A percentile compares a stretch with the other conserved stretches of the same genome.
Conservation (phyloP, 371 early-diverging fungal species). For the Lichtheimia ornata region DNA sequence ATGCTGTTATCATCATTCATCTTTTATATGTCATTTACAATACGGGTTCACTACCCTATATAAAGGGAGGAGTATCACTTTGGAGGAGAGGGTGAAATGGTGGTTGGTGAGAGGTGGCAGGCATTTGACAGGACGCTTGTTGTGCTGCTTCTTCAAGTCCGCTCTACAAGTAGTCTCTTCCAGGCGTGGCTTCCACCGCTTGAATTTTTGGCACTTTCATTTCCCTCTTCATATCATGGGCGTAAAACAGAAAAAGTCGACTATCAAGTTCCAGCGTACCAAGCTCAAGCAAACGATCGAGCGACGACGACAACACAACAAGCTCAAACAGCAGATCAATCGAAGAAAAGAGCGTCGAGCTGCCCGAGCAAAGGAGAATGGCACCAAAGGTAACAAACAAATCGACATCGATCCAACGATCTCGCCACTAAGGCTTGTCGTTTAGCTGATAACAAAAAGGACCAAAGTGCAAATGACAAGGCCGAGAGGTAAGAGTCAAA, state of each 20-base stretch:
- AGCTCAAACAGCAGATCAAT: conserved; percentile 64
- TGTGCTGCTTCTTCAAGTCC: too few species aligned
- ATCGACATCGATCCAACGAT: conserved; percentile 1
- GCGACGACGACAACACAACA: conserved; percentile 70
- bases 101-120: too few species aligned
- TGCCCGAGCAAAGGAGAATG: conserved; percentile 19
- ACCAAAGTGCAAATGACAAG: not conserved
- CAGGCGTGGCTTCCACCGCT: too few species aligned
- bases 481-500: not conserved
- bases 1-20: too few species aligned
- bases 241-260: conserved; percentile 77
- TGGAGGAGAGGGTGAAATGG: too few species aligned
- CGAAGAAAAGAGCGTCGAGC: conserved; percentile 42
- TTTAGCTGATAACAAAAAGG: not conserved
- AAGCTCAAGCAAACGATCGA: conserved; percentile 73
- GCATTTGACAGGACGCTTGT: too few species aligned
- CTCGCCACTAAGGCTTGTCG: not conserved
- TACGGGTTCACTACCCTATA: too few species aligned
- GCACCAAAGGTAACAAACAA: conserved; percentile 2
- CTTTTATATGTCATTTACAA: too few species aligned
- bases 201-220: too few species aligned
- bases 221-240: conserved; percentile 10
- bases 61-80: too few species aligned
- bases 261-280: conserved; percentile 86
- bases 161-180: too few species aligned